Evolutionary conservation across 179 eudicot species (phyloP), one percentile per base, ranked within the genome.

Genomic region (Beta macrorhiza): DNA sequence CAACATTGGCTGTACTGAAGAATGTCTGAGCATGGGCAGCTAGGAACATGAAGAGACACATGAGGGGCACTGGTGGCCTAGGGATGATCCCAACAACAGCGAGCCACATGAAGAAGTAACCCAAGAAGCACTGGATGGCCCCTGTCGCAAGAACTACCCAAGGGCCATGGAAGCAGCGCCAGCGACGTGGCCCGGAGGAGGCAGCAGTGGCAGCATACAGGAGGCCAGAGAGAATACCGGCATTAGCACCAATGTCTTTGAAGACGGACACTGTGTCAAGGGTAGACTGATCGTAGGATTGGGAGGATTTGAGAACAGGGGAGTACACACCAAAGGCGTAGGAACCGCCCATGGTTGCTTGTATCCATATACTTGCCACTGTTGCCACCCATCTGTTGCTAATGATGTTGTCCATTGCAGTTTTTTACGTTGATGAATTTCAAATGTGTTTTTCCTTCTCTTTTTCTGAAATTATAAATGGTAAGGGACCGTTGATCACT

Each of bases 1-100:
- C 98, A 61, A 94, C 97, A 84, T 93, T 90, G 2, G 93, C 94
- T 2, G 98, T 94, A 56, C 92, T 94, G 72, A 93, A 89, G 83
- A 92, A 94, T 0, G 93, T 90, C 85, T 82, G 83, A 47, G 93
- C 92, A 53, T 94, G 96, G 29, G 97, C 93, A 59, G 94, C 97
- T 76, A 93, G 7, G 53, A 93, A 75, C 91, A 94, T 93, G 73
- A 86, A 91, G 55, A 89, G 57, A 76, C 95, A 91, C 93, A 90
- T 90, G 13, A 81, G 79, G 67, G 78, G 79, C 20, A 90, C 85
- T 37, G 88, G 90, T 63, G 93, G 95, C 55, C 79, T 86, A 62
- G 86, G 84, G 7, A 94, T 79, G 3, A 81, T 16, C 20, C 91
- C 96, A 22, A 82, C 78, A 5, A 93, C 97, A 3, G 93, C 80